Conservation (phyloP, 345 rosid species). For the Mangifera indica region DNA sequence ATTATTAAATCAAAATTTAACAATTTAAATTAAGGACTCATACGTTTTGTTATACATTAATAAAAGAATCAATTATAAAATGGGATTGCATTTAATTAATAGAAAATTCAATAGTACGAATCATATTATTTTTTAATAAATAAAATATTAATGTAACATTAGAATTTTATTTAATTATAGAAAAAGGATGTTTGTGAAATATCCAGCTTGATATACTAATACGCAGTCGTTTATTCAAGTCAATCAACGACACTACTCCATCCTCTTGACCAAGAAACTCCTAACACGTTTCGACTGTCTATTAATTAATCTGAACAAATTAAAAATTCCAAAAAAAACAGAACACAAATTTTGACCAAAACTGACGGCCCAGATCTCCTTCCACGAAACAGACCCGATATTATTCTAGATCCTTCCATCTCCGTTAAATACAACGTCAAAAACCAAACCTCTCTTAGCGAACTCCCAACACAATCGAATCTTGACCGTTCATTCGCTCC, state of each 20-base stretch:
- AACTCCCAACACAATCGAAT: constrained; percentile 18
- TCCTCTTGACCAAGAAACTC: neutral
- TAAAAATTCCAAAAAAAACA: neutral
- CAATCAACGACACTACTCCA: neutral
- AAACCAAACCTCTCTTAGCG: neutral
- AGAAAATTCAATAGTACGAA: no score
- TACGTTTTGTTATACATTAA: no score
- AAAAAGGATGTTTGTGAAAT: no score
- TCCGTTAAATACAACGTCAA: neutral
- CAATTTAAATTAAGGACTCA: no score
- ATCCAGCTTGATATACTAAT: neutral
- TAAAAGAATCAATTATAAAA: no score
- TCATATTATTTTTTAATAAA: no score
- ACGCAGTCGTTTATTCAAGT: neutral
- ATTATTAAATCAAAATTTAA: no score
- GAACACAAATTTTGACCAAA: neutral
- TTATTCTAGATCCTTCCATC: constrained; percentile 43
- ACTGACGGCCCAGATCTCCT: constrained; percentile 28
- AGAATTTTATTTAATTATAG: no score
- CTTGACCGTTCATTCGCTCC: constrained; percentile 30
- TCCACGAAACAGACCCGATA: neutral
- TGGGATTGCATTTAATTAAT: no score
- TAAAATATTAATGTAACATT: no score
- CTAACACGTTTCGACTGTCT: neutral
- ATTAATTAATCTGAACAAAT: neutral